phyloP scores from a whole-genome alignment of 2,329 filamentous ascomycete species.

The Claviceps capensis region DNA sequence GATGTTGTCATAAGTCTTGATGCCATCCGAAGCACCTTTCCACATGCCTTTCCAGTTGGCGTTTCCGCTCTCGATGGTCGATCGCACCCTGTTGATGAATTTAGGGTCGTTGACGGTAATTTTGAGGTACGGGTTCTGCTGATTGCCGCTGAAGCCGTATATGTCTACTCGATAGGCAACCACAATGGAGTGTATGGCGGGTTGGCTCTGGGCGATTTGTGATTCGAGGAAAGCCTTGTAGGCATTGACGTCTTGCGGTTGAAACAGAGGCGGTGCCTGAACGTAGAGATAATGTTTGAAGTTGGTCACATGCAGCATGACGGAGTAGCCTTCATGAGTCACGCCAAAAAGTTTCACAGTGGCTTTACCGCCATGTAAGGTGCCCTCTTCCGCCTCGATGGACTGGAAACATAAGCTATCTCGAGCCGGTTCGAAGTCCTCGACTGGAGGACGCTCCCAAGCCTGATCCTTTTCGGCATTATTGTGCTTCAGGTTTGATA shows the following conservation, averaged over 20 bases:
- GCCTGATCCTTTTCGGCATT: constrained; percentile 89
- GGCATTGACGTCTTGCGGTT: constrained; percentile 58
- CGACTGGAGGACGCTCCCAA: constrained; percentile 56
- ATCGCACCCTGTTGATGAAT: constrained; percentile 3
- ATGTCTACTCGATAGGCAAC: constrained; percentile 82
- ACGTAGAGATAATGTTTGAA: constrained; percentile 96
- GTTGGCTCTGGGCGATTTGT: constrained; percentile 59
- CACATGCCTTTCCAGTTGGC: constrained; percentile 89
- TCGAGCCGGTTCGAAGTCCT: constrained; percentile 38
- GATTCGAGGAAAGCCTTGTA: constrained; percentile 74
- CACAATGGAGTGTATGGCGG: constrained; percentile 65
- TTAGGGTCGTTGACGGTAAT: constrained; percentile 76
- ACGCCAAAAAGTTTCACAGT: constrained; percentile 91
- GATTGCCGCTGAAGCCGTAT: constrained; percentile 87
- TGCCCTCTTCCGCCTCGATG: constrained; percentile 89
- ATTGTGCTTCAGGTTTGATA: constrained; percentile 68
- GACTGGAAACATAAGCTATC: constrained; percentile 82
- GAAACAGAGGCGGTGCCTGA: constrained; percentile 72
- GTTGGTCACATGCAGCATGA: constrained; percentile 85
- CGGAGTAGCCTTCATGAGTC: constrained; percentile 70
- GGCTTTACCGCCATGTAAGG: constrained; percentile 57
- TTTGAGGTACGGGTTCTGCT: constrained; percentile 83
- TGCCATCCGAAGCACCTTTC: constrained; percentile 51
- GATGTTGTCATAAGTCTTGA: constrained; percentile 90
- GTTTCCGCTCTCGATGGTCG: constrained; percentile 54